Evolutionary conservation across 2,329 filamentous ascomycete species (phyloP).

Genomic region (Talaromyces sp.): DNA sequence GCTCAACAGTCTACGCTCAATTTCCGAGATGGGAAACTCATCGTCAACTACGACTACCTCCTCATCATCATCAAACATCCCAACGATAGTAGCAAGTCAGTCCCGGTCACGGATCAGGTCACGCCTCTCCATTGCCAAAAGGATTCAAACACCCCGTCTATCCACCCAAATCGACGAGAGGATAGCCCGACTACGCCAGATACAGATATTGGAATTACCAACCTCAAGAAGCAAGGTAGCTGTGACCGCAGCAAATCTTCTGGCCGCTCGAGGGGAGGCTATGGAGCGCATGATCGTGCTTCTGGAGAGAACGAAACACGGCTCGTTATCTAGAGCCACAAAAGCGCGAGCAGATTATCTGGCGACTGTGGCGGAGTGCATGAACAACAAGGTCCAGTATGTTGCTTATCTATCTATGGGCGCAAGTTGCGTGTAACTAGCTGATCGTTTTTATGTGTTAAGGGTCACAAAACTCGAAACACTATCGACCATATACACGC

Average conservation of each 20-base stretch:
- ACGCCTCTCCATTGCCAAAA: slow-evolving; percentile 8
- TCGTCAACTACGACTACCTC: neutral
- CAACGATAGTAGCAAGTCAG: slow-evolving; percentile 12
- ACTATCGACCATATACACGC: slow-evolving; percentile 34
- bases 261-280: slow-evolving; percentile 28
- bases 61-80: slow-evolving; percentile 15
- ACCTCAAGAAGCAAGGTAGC: slow-evolving; percentile 31
- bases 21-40: slow-evolving; percentile 19
- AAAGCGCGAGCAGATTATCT: slow-evolving; percentile 39
- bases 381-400: slow-evolving; percentile 37
- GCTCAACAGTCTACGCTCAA: slow-evolving; percentile 25
- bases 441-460: neutral
- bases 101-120: slow-evolving; percentile 15
- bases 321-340: slow-evolving; percentile 30
- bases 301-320: slow-evolving; percentile 38
- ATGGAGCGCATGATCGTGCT: slow-evolving; percentile 36
- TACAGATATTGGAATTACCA: slow-evolving; percentile 32
- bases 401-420: slow-evolving; percentile 9
- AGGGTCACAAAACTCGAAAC: slow-evolving; percentile 36
- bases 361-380: slow-evolving; percentile 32
- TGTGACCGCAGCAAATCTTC: slow-evolving; percentile 30
- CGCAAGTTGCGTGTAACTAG: neutral
- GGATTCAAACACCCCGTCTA: slow-evolving; percentile 16
- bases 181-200: slow-evolving; percentile 24
- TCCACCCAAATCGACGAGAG: slow-evolving; percentile 27